Evolutionary conservation across 179 eudicot genomes (phyloP).

Genomic region (Monotropa hypopitys): DNA sequence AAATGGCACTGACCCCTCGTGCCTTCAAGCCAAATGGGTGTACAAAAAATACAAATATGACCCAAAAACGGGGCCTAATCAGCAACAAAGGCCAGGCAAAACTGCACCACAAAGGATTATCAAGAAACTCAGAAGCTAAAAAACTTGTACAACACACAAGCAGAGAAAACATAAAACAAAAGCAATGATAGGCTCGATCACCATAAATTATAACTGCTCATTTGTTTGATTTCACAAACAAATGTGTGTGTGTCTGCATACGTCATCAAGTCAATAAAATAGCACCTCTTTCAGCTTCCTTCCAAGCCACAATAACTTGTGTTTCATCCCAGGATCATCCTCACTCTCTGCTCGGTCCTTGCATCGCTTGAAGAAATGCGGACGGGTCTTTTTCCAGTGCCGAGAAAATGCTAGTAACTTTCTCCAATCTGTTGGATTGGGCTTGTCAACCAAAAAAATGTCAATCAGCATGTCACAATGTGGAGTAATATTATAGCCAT

Average conservation of each 20-base stretch:
- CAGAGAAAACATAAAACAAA: not conserved
- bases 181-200: not conserved
- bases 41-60: not conserved
- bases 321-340: conserved; percentile 66
- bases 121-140: not conserved
- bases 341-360: conserved; percentile 65
- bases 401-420: conserved; percentile 63
- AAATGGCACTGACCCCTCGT: not conserved
- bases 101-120: not conserved
- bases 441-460: conserved; percentile 82
- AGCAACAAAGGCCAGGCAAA: not conserved
- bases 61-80: not conserved
- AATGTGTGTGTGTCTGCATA: not conserved
- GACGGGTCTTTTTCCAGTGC: conserved; percentile 56
- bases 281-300: conserved; percentile 89
- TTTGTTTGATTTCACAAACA: not conserved
- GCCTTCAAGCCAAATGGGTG: not conserved
- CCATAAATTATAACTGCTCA: not conserved
- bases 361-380: conserved; percentile 69
- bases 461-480: conserved; percentile 80
- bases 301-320: conserved; percentile 54
- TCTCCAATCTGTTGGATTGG: conserved; percentile 84
- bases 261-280: not conserved
- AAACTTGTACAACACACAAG: not conserved
- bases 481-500: conserved; percentile 41